Percentiles rank a stretch among this genome's conserved stretches.
Conservation (phyloP, 1,284 basidiomycete genomes). For the Flammula alnicola region DNA sequence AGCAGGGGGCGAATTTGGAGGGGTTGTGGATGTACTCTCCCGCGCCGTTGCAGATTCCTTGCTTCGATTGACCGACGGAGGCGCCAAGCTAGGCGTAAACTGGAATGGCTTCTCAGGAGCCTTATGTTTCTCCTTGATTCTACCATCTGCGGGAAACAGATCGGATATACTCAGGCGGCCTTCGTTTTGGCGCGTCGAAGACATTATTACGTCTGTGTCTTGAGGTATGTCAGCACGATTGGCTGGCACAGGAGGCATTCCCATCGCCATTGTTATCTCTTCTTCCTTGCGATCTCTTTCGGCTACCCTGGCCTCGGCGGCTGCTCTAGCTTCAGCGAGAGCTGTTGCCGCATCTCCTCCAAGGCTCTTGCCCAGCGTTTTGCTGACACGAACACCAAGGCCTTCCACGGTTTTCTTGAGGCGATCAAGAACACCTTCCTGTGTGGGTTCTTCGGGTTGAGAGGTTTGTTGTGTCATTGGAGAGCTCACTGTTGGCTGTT, state of each 20-base stretch:
- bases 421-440: constrained; percentile 59
- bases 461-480: constrained; percentile 1
- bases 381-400: constrained; percentile 64
- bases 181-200: constrained; percentile 14
- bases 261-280: constrained; percentile 32
- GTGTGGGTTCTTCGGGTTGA: constrained; percentile 14
- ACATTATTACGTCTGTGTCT: constrained; percentile 3
- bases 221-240: background rate
- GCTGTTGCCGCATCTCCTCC: constrained; percentile 57
- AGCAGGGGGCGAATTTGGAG: constrained; percentile 57
- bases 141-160: constrained; percentile 42
- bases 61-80: constrained; percentile 5
- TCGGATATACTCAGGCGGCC: constrained; percentile 61
- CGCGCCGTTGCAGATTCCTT: constrained; percentile 17
- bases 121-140: constrained; percentile 37
- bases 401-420: constrained; percentile 73
- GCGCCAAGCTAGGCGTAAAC: constrained; percentile 16
- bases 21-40: constrained; percentile 56
- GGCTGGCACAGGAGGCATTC: constrained; percentile 18
- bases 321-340: constrained; percentile 70
- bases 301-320: constrained; percentile 71
- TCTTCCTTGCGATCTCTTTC: constrained; percentile 57
- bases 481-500: constrained; percentile 6
- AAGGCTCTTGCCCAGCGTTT: constrained; percentile 65
- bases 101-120: constrained; percentile 30